phyloP scores from a whole-genome alignment of 2,329 filamentous ascomycete species.

The Podosphaera xanthii region DNA sequence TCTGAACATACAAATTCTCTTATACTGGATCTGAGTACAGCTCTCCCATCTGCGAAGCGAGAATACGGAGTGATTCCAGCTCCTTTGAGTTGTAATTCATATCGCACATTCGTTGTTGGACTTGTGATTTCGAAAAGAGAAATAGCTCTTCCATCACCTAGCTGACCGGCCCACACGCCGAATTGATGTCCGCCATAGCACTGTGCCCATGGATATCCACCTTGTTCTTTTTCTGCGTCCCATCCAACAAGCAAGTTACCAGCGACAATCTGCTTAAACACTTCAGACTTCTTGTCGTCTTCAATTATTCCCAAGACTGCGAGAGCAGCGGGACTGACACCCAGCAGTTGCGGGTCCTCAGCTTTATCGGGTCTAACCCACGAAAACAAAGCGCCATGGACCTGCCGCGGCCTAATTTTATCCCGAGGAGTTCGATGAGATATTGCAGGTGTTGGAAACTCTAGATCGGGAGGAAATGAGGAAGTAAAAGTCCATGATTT shows the following conservation, averaged over 20 bases:
- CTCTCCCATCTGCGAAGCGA: slow-evolving; percentile 86
- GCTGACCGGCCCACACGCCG: slow-evolving; percentile 84
- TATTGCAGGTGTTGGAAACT: slow-evolving; percentile 55
- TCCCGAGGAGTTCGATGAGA: slow-evolving; percentile 66
- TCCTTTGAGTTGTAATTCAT: slow-evolving; percentile 86
- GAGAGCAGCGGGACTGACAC: slow-evolving; percentile 57
- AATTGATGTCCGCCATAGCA: slow-evolving; percentile 75
- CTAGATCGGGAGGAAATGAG: slow-evolving; percentile 50
- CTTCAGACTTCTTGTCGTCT: slow-evolving; percentile 44
- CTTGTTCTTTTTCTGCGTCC: slow-evolving; percentile 39
- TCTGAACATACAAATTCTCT: slow-evolving; percentile 88
- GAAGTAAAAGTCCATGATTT: slow-evolving; percentile 43
- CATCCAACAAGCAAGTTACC: slow-evolving; percentile 69
- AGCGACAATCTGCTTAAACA: slow-evolving; percentile 55
- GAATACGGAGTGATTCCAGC: slow-evolving; percentile 87
- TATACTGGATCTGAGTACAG: slow-evolving; percentile 78
- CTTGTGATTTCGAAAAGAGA: slow-evolving; percentile 81
- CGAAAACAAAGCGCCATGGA: slow-evolving; percentile 68
- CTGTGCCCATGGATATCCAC: slow-evolving; percentile 91
- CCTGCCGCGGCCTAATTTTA: slow-evolving; percentile 56
- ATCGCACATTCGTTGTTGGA: slow-evolving; percentile 43
- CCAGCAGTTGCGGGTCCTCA: slow-evolving; percentile 54
- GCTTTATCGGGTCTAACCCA: slow-evolving; percentile 66
- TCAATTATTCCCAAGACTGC: slow-evolving; percentile 53
- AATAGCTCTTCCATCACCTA: slow-evolving; percentile 86